Base-by-base conservation (phyloP, 2,329 filamentous ascomycete species). In the Hypoxylon sp. region DNA sequence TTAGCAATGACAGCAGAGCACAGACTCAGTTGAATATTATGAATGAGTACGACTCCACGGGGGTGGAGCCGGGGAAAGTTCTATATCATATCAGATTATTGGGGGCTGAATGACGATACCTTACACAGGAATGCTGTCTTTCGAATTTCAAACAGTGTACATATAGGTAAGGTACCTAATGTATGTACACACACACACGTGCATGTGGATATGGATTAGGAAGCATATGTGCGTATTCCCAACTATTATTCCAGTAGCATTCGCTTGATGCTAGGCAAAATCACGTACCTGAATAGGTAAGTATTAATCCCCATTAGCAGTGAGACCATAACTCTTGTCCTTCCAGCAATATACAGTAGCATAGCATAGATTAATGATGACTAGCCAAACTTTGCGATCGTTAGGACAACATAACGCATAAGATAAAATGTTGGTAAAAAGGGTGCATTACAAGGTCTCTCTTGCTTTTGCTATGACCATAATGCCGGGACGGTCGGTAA, bases 331-430 rank as follows among this genome's bases (percentile, higher is more conserved):
- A 47, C 53, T 47, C 19, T 50, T 61, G 22, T 55, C 29, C 47
- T 31, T 66, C 46, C 37, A 63, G 29, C 42, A 55, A 55, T n/a
- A 26, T 65, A 59, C 42, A 57, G 68, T 66, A 66, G 54, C 54
- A 68, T 68, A 52, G 51, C 61, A 68, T 69, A 66, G 54, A 71
- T 66, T 66, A 64, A 63, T 57, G n/a, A 57, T 53, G 60, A 57
- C 37, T 37, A 65, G 59, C 59, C 39, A 66, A 37, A 66, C 47
- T 61, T 51, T 64, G 63, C 59, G 66, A 69, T 66, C 50, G 37
- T 48, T 17, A 59, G n/a, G 53, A 55, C 19, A 47, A 31, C 51
- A 51, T 59, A 19, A 54, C 48, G 67, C 63, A 67, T 70, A 46
- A 64, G 33, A 24, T 58, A 53, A 62, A 48, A 33, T 62, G 29